phyloP scores from a whole-genome alignment of 2,329 filamentous ascomycete genomes.

The Trichoderma koningii region DNA sequence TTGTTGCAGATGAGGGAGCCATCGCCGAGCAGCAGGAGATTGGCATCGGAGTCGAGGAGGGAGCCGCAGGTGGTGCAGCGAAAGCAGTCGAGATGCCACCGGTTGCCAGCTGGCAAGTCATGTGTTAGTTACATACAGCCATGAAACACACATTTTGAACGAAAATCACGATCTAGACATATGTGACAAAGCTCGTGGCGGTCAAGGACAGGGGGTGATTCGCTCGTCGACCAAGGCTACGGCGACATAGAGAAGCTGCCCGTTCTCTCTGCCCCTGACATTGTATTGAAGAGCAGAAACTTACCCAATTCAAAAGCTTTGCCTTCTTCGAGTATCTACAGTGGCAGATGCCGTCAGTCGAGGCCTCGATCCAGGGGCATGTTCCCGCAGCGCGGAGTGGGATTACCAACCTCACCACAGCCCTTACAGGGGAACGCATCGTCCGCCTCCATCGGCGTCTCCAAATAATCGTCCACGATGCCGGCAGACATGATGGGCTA shows the following conservation, averaged over 20 bases:
- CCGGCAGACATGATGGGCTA: slow-evolving; percentile 45
- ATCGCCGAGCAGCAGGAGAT: slow-evolving; percentile 93
- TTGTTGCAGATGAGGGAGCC: slow-evolving; percentile 99
- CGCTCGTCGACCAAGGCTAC: not conserved
- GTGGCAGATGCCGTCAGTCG: slow-evolving; percentile 20
- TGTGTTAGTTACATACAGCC: slow-evolving; percentile 34
- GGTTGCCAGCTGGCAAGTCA: slow-evolving; percentile 71
- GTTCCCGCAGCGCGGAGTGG: slow-evolving; percentile 16
- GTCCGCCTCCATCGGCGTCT: slow-evolving; percentile 71
- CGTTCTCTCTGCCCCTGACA: no score
- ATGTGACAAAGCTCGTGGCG: slow-evolving; percentile 3
- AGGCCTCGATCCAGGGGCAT: not conserved
- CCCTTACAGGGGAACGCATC: slow-evolving; percentile 90
- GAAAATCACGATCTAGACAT: not conserved
- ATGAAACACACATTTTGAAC: not conserved
- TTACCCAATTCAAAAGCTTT: slow-evolving; percentile 96
- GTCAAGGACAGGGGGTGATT: slow-evolving; percentile 4
- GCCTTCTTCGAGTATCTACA: slow-evolving; percentile 92
- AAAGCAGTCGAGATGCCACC: slow-evolving; percentile 99
- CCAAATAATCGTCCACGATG: slow-evolving; percentile 63
- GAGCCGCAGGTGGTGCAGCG: slow-evolving; percentile 94
- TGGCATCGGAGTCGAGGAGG: slow-evolving; percentile 95
- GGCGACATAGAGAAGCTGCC: not conserved
- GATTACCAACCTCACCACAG: slow-evolving; percentile 75
- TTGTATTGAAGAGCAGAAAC: slow-evolving; percentile 30